phyloP scores from a whole-genome alignment of 441 rosid genomes.

The Theobroma grandiflorum region DNA sequence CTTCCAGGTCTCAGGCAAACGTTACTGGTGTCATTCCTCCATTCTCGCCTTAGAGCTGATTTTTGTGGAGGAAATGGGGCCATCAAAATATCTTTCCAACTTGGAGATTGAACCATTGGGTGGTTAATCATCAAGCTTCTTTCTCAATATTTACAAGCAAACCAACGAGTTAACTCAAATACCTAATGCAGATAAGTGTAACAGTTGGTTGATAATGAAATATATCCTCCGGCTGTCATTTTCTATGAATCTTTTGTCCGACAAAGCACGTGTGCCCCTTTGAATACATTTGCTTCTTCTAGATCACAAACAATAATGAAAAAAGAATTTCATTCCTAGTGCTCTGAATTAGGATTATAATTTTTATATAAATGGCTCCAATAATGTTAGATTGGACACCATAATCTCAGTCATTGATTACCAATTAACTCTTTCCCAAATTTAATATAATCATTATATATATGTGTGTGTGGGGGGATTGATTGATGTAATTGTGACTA shows the following conservation, averaged over 20 bases:
- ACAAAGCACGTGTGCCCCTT: background rate
- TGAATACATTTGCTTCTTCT: background rate
- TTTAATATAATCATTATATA: too few species aligned
- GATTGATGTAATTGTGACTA: background rate
- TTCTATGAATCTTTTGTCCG: background rate
- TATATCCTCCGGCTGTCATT: background rate
- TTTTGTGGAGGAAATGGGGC: too few species aligned
- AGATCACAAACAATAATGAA: background rate
- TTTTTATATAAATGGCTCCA: background rate
- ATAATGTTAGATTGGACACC: conserved; percentile 4
- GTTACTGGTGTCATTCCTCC: too few species aligned
- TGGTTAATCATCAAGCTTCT: too few species aligned
- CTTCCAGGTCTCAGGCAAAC: too few species aligned
- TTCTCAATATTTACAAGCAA: too few species aligned
- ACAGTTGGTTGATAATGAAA: background rate
- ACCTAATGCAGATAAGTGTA: too few species aligned
- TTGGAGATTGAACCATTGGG: too few species aligned
- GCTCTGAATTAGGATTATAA: background rate
- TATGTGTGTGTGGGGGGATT: background rate
- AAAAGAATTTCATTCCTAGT: background rate
- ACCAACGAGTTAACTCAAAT: too few species aligned
- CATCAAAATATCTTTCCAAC: too few species aligned
- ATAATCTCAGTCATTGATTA: background rate
- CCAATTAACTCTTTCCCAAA: background rate
- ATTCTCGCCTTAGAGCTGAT: too few species aligned